Evolutionary conservation across 768 basidiomycete species (phyloP).

Genomic region (Porpolomopsis calyptriformis): DNA sequence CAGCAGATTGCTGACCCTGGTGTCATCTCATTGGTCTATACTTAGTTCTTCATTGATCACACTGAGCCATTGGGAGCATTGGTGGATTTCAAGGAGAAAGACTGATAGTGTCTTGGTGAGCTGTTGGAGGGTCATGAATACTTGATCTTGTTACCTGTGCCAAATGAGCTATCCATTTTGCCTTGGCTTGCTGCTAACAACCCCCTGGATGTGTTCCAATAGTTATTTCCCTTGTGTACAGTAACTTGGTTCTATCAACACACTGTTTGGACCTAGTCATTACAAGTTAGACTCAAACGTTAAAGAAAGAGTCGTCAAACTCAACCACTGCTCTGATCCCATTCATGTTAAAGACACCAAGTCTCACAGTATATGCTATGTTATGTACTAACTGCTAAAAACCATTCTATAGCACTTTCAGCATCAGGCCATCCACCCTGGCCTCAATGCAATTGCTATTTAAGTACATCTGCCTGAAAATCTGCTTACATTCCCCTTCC

Average conservation of each 20-base stretch:
- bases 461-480: not conserved
- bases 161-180: too few relatives aligned
- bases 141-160: constrained; percentile 17
- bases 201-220: too few relatives aligned
- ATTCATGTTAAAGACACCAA: too few relatives aligned
- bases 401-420: not conserved
- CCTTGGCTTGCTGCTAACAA: too few relatives aligned
- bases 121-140: constrained; percentile 23
- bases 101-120: constrained; percentile 19
- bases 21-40: constrained; percentile 18
- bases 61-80: constrained; percentile 18
- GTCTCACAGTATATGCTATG: too few relatives aligned
- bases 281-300: too few relatives aligned
- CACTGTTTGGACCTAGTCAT: too few relatives aligned
- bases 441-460: not conserved
- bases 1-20: constrained; percentile 8
- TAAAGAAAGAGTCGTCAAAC: too few relatives aligned
- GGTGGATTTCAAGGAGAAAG: constrained; percentile 11
- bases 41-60: constrained; percentile 25
- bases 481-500: not conserved
- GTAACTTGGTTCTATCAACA: too few relatives aligned
- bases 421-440: not conserved
- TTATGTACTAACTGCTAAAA: too few relatives aligned
- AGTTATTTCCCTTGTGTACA: too few relatives aligned
- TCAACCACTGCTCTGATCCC: too few relatives aligned